Evolutionary conservation across 2,329 filamentous ascomycete species (phyloP).

Genomic region (Teratosphaeria destructans): DNA sequence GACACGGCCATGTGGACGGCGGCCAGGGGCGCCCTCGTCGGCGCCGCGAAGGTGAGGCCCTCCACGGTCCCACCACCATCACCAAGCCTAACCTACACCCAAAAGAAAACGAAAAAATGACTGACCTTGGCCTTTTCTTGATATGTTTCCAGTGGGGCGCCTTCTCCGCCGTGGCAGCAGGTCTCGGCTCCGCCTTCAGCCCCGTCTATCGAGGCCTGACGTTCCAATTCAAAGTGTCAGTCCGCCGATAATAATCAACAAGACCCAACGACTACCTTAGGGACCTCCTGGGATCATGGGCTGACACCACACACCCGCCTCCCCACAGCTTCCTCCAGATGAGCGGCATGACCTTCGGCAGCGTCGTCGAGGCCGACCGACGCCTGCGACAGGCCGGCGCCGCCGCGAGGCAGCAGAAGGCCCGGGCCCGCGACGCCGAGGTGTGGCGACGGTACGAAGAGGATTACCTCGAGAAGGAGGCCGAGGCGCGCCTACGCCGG

Average conservation of each 20-base stretch:
- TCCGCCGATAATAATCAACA: background rate
- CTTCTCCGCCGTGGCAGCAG: conserved; percentile 52
- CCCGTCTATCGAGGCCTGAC: conserved; percentile 64
- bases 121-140: background rate
- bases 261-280: background rate
- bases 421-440: conserved; percentile 53
- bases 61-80: too few species aligned
- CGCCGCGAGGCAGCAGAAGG: conserved; percentile 53
- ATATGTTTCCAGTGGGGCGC: conserved; percentile 49
- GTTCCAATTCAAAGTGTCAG: conserved; percentile 64
- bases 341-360: conserved; percentile 73
- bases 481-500: conserved; percentile 2
- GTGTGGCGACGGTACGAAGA: conserved; percentile 59
- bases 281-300: too few species aligned
- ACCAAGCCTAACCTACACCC: background rate
- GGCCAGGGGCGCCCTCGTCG: conserved; percentile 53
- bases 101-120: background rate
- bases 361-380: conserved; percentile 65
- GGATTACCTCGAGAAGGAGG: conserved; percentile 32
- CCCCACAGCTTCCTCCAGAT: conserved; percentile 65
- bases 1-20: conserved; percentile 63
- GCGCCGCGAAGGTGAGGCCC: conserved; percentile 49
- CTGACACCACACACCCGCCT: conserved; percentile 48
- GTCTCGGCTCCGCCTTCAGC: conserved; percentile 52
- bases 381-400: conserved; percentile 59